Base-by-base conservation (phyloP, 1,284 basidiomycete genomes). In the Trametes polyzona region DNA sequence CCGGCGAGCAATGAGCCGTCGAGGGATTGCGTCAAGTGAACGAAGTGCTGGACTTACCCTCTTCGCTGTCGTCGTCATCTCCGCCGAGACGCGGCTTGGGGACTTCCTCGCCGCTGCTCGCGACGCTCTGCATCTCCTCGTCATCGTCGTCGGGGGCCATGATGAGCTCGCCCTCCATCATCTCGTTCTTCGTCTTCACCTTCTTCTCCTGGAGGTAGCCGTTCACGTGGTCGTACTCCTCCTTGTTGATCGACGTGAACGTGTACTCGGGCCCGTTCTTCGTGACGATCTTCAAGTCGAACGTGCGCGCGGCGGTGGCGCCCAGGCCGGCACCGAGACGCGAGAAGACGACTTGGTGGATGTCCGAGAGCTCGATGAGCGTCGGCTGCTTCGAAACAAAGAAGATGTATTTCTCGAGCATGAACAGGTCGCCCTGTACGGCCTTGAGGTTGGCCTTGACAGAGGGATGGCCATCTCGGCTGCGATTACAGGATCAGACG, bases 381-480 rank as follows among this genome's bases (percentile, higher is more conserved):
- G 90, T 88, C 1, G 97, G 96, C 68, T 95, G 91, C 75, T 98
- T 99, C 57, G 96, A 95, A 53, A 99, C 95, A 78, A 98, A 99
- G 75, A 99, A 93, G 47, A 99, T 82, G 71, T 92, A 94, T 83
- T 98, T 98, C 73, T 99, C 97, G 61, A 99, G 87, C 78, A 98
- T 87, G 83, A 98, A 99, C 24, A 99, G 86, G 72, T 98, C 94
- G 61, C 97, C 97, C 73, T 98, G 96, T 14, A 93, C 86, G 40
- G 97, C 97, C 77, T 99, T 99, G 69, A 99, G 83, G 74, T 98
- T 98, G 66, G 95, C 96, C 78, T 98, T 98, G 77, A 99, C 85
- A 19, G 88, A 87, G 5, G 89, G 87, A 62, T 90, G 88, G 9
- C 88, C 87, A 56, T 84, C 84, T 14, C 87, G 88, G 64, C 90